Percentiles rank a stretch among this genome's conserved stretches.
These are phyloP conservation scores for Allium sativum DNA, from an alignment of 106 monocot species.

Conservation along the genomic window DNA sequence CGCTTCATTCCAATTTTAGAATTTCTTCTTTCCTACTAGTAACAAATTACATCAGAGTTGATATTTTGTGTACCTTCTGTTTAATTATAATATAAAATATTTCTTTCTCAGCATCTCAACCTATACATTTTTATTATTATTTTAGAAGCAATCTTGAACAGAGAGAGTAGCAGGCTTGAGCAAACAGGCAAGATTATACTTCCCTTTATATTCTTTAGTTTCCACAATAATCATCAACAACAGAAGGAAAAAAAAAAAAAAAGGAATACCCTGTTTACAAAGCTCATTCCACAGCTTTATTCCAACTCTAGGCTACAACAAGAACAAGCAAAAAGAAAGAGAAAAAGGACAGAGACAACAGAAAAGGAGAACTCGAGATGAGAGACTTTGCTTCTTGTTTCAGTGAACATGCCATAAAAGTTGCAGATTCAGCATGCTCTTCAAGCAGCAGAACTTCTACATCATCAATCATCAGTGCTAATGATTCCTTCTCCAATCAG, in stretches of 20 bases:
- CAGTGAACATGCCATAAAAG: slow-evolving; percentile 38
- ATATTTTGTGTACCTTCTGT: too few relatives aligned
- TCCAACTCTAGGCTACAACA: background rate
- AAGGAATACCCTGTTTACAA: background rate
- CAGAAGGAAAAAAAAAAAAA: background rate
- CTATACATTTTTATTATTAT: too few relatives aligned
- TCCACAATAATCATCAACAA: background rate
- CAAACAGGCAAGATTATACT: background rate
- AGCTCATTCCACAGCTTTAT: background rate
- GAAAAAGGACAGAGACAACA: background rate
- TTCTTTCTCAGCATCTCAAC: too few relatives aligned
- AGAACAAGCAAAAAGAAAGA: background rate
- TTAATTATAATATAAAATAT: too few relatives aligned
- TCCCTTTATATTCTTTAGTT: background rate
- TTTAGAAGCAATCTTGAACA: too few relatives aligned
- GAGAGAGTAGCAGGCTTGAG: background rate
- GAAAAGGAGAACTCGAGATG: slow-evolving; percentile 11
- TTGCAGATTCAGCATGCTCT: slow-evolving; percentile 23
- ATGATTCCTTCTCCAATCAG: background rate
- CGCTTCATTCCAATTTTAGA: too few relatives aligned
- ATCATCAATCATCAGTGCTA: slow-evolving; percentile 2
- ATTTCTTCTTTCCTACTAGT: too few relatives aligned
- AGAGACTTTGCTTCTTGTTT: slow-evolving; percentile 39
- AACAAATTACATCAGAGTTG: too few relatives aligned
- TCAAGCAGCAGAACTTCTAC: background rate